phyloP scores from a whole-genome alignment of 768 basidiomycete genomes.

The Wakefieldia striispora region DNA sequence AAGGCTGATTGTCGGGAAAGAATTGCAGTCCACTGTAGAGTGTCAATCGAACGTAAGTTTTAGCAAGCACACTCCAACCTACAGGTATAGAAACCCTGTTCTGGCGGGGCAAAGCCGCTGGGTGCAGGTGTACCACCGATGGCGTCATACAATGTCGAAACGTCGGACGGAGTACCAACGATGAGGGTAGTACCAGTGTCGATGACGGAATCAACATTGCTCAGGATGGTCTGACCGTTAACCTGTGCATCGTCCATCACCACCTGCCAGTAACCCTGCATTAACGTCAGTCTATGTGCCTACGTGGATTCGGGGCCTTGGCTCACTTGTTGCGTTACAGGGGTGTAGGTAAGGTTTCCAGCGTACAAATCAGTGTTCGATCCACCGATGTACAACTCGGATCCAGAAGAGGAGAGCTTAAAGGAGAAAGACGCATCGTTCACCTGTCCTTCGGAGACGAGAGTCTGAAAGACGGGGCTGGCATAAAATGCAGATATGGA shows the following conservation, averaged over 20 bases:
- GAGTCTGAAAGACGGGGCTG: slow-evolving; percentile 36
- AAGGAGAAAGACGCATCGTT: background rate
- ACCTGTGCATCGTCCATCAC: background rate
- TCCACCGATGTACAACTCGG: slow-evolving; percentile 40
- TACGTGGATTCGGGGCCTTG: background rate
- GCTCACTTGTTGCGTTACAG: slow-evolving; percentile 22
- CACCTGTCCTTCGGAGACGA: background rate
- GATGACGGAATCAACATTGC: background rate
- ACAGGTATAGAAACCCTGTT: slow-evolving; percentile 33
- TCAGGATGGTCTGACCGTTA: background rate
- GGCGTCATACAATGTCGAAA: slow-evolving; percentile 19
- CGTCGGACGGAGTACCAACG: slow-evolving; percentile 2
- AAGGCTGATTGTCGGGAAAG: slow-evolving; percentile 28
- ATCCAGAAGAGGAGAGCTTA: background rate
- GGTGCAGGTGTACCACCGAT: slow-evolving; percentile 16
- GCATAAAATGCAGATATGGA: slow-evolving; percentile 27
- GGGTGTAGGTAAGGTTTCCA: slow-evolving; percentile 33
- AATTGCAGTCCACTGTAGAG: slow-evolving; percentile 23
- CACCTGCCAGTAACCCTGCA: slow-evolving; percentile 4
- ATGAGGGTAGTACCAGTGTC: slow-evolving; percentile 15
- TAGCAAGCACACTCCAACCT: background rate
- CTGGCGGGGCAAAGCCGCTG: too few species aligned
- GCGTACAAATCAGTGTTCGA: slow-evolving; percentile 34
- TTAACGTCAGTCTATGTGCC: background rate
- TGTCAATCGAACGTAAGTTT: too few species aligned